phyloP scores from a whole-genome alignment of 1,284 basidiomycete genomes.

The Phylloboletellus chloephorus region DNA sequence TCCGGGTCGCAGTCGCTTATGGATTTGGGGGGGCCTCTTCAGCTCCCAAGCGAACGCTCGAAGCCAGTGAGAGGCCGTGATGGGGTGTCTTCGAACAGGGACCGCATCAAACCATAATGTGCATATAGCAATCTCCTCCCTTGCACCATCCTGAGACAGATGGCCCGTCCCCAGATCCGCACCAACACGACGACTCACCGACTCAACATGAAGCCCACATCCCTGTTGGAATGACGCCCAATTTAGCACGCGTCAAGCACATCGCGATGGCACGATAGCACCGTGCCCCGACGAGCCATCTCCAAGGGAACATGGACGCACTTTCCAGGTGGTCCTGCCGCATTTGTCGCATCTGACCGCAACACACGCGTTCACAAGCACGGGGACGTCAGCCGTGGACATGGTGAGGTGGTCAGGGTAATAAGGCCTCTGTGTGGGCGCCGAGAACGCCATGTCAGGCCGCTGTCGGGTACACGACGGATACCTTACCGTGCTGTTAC shows the following conservation, averaged over 20 bases:
- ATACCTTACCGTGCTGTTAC: slow-evolving; percentile 11
- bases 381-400: slow-evolving; percentile 19
- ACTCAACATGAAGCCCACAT: slow-evolving; percentile 60
- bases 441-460: slow-evolving; percentile 15
- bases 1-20: slow-evolving; percentile 19
- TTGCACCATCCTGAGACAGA: slow-evolving; percentile 9
- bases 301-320: slow-evolving; percentile 36
- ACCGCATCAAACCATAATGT: slow-evolving; percentile 33
- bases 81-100: slow-evolving; percentile 35
- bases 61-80: slow-evolving; percentile 26
- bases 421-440: slow-evolving; percentile 26
- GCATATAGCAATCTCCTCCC: slow-evolving; percentile 16
- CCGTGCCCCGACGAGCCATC: no score
- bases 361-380: slow-evolving; percentile 52
- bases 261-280: slow-evolving; percentile 8
- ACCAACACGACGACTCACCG: slow-evolving; percentile 41
- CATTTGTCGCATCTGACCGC: slow-evolving; percentile 56
- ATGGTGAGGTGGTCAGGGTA: slow-evolving; percentile 32
- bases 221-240: slow-evolving; percentile 42
- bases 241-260: slow-evolving; percentile 7
- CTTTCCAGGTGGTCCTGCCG: slow-evolving; percentile 71
- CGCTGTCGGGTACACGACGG: slow-evolving; percentile 4
- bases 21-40: slow-evolving; percentile 23
- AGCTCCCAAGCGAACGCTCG: slow-evolving; percentile 25
- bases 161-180: slow-evolving; percentile 14